These are phyloP conservation scores for Dendrocalamus latiflorus DNA, from an alignment of 202 grass and related monocot species.

Conservation along the genomic window DNA sequence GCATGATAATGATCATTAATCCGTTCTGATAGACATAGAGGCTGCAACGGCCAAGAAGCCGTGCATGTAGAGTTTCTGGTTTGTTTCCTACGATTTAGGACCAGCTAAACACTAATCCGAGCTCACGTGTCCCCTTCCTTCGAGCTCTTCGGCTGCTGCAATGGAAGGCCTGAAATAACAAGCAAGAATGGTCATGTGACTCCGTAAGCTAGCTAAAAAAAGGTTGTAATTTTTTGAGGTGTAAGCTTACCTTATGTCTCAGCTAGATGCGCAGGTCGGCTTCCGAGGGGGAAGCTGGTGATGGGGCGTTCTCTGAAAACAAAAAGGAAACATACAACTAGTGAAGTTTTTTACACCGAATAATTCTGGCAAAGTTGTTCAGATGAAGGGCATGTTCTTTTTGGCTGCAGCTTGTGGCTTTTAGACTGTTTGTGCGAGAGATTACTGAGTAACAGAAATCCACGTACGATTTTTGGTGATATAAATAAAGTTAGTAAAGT, in stretches of 20 bases:
- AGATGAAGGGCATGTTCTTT: too few relatives aligned
- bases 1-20: neutral
- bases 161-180: conserved; percentile 10
- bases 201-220: neutral
- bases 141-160: neutral
- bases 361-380: neutral
- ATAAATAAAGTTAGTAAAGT: too few relatives aligned
- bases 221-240: neutral
- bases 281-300: conserved; percentile 88
- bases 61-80: neutral
- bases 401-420: too few relatives aligned
- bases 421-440: too few relatives aligned
- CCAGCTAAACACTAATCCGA: conserved; percentile 13
- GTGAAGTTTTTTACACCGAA: neutral
- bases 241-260: conserved; percentile 14
- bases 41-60: neutral
- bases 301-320: conserved; percentile 74
- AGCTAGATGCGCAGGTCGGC: conserved; percentile 69
- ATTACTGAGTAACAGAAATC: too few relatives aligned
- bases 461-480: too few relatives aligned
- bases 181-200: neutral
- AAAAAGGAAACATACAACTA: neutral
- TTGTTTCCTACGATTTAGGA: conserved; percentile 20
- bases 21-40: conserved; percentile 8
- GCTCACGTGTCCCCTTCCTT: neutral